phyloP scores from a whole-genome alignment of 768 basidiomycete genomes.

The Paxillus ammoniavirescens region DNA sequence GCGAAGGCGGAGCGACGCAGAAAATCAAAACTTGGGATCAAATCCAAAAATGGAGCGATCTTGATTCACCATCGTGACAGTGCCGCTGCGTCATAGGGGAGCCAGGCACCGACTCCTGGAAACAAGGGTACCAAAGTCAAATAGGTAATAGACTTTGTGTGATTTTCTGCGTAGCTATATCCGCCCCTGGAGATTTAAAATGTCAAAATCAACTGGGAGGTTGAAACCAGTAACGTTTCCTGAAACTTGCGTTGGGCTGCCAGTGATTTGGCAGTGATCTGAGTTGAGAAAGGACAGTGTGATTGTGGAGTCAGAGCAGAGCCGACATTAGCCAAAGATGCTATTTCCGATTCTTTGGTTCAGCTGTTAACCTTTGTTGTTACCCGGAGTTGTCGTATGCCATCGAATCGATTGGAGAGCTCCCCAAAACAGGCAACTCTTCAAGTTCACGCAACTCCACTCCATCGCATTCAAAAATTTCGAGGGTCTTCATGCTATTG shows the following conservation, averaged over 20 bases:
- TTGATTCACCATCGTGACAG: no score
- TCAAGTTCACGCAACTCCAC: constrained; percentile 3
- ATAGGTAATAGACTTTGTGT: not conserved
- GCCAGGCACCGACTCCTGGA: not conserved
- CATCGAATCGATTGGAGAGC: not conserved
- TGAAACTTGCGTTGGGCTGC: no score
- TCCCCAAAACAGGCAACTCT: constrained; percentile 8
- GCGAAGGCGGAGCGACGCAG: not conserved
- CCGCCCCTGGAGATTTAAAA: no score
- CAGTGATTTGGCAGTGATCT: no score
- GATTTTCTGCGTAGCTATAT: no score
- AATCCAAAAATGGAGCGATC: no score
- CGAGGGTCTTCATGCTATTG: not conserved
- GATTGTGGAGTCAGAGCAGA: not conserved
- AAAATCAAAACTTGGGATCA: no score
- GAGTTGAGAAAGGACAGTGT: not conserved
- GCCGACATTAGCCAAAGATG: not conserved
- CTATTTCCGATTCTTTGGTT: not conserved
- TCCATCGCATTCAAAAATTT: not conserved
- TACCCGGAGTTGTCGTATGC: not conserved
- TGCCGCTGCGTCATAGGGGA: not conserved
- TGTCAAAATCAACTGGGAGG: no score
- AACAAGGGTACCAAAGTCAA: not conserved
- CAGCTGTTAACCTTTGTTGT: not conserved
- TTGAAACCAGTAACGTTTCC: not conserved